Evolutionary conservation across 306 rosid species (phyloP), one percentile per base, ranked within the genome.

Genomic region (Quercus glauca): DNA sequence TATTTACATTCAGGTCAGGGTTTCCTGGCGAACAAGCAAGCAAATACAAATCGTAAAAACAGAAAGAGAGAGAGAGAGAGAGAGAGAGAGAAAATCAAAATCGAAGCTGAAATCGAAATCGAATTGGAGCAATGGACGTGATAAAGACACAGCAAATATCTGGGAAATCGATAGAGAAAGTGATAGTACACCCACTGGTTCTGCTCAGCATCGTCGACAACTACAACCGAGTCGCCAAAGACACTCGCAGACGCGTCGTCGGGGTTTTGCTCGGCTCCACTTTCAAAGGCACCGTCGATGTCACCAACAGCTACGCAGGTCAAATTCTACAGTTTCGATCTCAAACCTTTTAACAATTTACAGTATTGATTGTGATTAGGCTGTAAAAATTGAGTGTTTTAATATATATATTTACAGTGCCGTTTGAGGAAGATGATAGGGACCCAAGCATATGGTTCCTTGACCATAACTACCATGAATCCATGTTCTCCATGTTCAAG

Each of bases 401-500:
- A 5, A 35, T 35, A 35, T 4, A 33, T 67, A 2, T 35, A 18
- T 9, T 83, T 43, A 33, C 92, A 92, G 98, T 94, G 78, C 97
- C 98, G 21, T 94, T 94, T 73, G 98, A 94, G 85, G 98, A 94
- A 85, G 98, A 94, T 58, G 97, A 94, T 6, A 92, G 85, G 87
- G 97, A 92, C 81, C 93, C 97, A 0, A 89, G 94, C 84, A 94
- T 94, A 75, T 94, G 98, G 97, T 94, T 92, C 84, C 97, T 92
- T 65, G 98, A 94, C 77, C 98, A 92, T 84, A 92, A 94, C 77
- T 94, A 94, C 80, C 97, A 94, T 3, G 98, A 94, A 63, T 82
- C 96, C 1, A 92, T 94, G 97, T 92, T 88, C 71, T 94, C 98
- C 20, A 94, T 94, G 98, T 94, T 94, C 85, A 94, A 94, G 89